Percentiles rank a stretch among this genome's conserved stretches.
Conservation (phyloP, 768 basidiomycete species). For the Tylopilus cervinicoccineus region DNA sequence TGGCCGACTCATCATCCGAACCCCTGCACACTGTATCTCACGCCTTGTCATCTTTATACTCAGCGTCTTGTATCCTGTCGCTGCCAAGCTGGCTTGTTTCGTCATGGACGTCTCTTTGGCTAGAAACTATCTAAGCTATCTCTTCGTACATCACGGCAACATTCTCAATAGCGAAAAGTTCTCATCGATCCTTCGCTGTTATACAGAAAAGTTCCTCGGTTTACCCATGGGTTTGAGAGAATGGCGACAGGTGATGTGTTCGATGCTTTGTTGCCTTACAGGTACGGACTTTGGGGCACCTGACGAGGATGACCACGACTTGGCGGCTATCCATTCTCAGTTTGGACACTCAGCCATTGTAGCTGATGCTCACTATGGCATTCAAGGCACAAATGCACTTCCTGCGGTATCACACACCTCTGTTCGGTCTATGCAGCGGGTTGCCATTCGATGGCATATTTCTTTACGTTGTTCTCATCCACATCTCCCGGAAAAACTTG, state of each 20-base stretch:
- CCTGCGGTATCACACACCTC: background rate
- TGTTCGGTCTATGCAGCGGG: background rate
- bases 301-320: background rate
- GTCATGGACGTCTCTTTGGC: background rate
- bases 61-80: background rate
- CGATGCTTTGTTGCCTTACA: background rate
- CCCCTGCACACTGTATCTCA: constrained; percentile 1
- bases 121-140: background rate
- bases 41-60: constrained; percentile 2
- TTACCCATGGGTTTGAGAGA: background rate
- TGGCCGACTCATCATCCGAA: constrained; percentile 5
- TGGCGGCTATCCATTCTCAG: background rate
- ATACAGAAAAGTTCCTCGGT: background rate
- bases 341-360: background rate
- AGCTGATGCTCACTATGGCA: background rate
- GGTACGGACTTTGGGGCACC: background rate
- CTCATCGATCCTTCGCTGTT: background rate
- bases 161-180: background rate
- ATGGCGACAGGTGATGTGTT: background rate
- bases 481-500: no score
- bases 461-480: background rate
- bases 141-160: background rate
- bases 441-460: constrained; percentile 1
- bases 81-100: background rate
- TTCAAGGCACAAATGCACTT: background rate